Conservation (phyloP, 2,329 filamentous ascomycete species). For the Claviceps sp. region DNA sequence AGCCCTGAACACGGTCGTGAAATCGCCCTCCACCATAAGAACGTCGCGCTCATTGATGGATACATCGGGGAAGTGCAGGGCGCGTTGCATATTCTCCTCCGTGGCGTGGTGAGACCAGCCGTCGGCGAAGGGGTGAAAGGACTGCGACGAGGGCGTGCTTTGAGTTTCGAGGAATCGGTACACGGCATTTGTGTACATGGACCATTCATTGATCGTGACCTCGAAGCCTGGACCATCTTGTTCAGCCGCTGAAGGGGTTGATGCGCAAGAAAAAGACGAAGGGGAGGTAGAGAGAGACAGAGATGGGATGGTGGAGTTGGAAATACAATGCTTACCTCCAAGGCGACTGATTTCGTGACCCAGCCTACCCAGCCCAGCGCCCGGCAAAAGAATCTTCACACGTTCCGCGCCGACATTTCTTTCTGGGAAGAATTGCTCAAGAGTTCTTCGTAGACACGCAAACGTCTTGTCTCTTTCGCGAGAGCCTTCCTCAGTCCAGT, state of each 20-base stretch:
- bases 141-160: conserved; percentile 11
- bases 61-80: conserved; percentile 31
- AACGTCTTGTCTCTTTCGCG: conserved; percentile 32
- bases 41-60: conserved; percentile 22
- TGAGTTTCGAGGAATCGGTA: conserved; percentile 34
- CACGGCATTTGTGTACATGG: conserved; percentile 41
- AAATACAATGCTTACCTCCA: conserved; percentile 15
- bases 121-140: conserved; percentile 39
- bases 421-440: conserved; percentile 20
- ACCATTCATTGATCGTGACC: conserved; percentile 44
- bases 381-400: conserved; percentile 34
- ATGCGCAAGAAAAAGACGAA: background rate
- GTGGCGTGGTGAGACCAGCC: conserved; percentile 42
- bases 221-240: conserved; percentile 25
- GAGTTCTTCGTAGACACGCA: conserved; percentile 21
- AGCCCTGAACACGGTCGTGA: conserved; percentile 28
- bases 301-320: too few species aligned
- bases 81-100: conserved; percentile 31
- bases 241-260: background rate
- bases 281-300: background rate
- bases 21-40: conserved; percentile 41
- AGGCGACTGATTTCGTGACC: conserved; percentile 36
- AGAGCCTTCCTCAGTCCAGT: conserved; percentile 37
- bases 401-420: conserved; percentile 3
- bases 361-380: conserved; percentile 37